Conservation (phyloP, 495 filamentous ascomycete genomes). For the Peziza echinospora region DNA sequence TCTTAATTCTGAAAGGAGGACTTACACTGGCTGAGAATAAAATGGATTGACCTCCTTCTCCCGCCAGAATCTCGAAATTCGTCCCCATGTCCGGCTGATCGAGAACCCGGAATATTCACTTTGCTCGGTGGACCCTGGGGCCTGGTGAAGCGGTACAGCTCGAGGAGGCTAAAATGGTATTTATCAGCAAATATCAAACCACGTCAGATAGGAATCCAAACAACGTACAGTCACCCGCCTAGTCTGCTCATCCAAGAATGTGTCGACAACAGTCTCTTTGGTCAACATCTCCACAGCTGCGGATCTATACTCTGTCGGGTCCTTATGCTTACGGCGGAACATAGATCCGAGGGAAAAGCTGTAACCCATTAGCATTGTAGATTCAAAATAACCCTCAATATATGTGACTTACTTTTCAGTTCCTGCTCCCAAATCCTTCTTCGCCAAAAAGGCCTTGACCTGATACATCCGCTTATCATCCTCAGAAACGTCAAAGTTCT, state of each 20-base stretch:
- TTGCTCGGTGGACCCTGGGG: slow-evolving; percentile 10
- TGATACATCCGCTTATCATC: slow-evolving; percentile 95
- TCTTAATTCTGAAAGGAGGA: not conserved
- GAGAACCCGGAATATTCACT: not conserved
- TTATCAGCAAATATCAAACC: no score
- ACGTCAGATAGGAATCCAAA: not conserved
- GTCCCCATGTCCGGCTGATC: not conserved
- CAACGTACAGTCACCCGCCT: slow-evolving; percentile 2
- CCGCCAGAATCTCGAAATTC: slow-evolving; percentile 1
- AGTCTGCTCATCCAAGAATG: slow-evolving; percentile 66
- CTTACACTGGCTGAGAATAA: slow-evolving; percentile 32
- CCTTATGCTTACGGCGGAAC: slow-evolving; percentile 48
- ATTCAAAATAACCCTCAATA: slow-evolving; percentile 10
- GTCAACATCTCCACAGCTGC: slow-evolving; percentile 80
- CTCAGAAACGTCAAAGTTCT: slow-evolving; percentile 98
- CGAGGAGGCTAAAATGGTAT: no score
- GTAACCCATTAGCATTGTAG: slow-evolving; percentile 15
- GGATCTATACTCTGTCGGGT: slow-evolving; percentile 71
- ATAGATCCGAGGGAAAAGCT: slow-evolving; percentile 64
- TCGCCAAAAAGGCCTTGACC: slow-evolving; percentile 79
- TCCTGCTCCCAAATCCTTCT: slow-evolving; percentile 56
- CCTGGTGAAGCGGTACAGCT: slow-evolving; percentile 7
- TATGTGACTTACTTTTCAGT: slow-evolving; percentile 22
- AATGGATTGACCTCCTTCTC: slow-evolving; percentile 73
- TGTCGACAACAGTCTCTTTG: slow-evolving; percentile 81